Conservation (phyloP, 306 rosid genomes). For the Mimosa bimucronata region DNA sequence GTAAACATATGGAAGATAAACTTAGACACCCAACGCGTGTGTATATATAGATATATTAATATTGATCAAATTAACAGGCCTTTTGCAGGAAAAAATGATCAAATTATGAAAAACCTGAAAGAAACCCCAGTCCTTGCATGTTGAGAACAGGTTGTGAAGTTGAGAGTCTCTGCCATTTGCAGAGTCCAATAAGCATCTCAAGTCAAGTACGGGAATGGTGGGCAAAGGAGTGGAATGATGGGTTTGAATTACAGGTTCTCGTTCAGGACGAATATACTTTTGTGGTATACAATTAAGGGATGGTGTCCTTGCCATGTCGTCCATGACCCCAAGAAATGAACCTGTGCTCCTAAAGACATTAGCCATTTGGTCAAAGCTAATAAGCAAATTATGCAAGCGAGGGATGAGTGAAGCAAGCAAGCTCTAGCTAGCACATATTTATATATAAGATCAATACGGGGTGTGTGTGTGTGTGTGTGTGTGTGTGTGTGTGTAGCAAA, state of each 20-base stretch:
- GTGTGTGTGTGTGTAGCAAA: no score
- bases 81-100: neutral
- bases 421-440: neutral
- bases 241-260: constrained; percentile 36
- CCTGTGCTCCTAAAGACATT: constrained; percentile 29
- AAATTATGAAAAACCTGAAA: constrained; percentile 63
- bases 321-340: constrained; percentile 47
- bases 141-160: constrained; percentile 52
- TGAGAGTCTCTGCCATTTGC: constrained; percentile 34
- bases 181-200: constrained; percentile 27
- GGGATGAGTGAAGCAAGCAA: neutral
- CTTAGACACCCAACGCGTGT: neutral
- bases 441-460: neutral
- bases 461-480: no score
- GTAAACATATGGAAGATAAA: neutral
- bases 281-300: constrained; percentile 44
- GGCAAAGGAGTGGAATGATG: constrained; percentile 32
- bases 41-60: no score
- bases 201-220: constrained; percentile 63
- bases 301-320: constrained; percentile 33
- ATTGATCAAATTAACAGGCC: neutral
- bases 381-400: neutral
- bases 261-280: constrained; percentile 48
- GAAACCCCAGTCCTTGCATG: constrained; percentile 84
- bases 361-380: constrained; percentile 34